Conservation (phyloP, 1,139 yeast species). For the Candida anutae region DNA sequence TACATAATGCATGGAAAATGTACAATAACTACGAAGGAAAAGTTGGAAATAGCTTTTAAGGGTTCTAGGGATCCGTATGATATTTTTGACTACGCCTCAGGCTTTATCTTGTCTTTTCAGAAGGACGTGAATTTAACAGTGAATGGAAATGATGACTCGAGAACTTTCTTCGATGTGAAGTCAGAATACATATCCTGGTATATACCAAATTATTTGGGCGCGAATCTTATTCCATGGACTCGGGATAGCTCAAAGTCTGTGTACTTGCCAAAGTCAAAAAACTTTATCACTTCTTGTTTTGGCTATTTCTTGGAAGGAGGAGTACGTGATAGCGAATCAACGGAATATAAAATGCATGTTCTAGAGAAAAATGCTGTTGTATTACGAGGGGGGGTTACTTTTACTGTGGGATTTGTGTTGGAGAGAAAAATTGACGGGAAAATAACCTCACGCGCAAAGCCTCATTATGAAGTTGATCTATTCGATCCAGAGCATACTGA, state of each 20-base stretch:
- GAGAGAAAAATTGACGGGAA: slow-evolving; percentile 36
- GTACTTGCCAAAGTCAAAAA: slow-evolving; percentile 36
- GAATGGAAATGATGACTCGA: slow-evolving; percentile 33
- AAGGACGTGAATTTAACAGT: slow-evolving; percentile 34
- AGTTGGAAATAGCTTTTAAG: slow-evolving; percentile 47
- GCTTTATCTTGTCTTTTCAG: slow-evolving; percentile 33
- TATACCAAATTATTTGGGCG: slow-evolving; percentile 55
- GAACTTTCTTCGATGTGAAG: slow-evolving; percentile 27
- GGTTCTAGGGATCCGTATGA: slow-evolving; percentile 42
- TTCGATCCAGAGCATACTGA: slow-evolving; percentile 55
- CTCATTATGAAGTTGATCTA: slow-evolving; percentile 65
- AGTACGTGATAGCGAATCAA: slow-evolving; percentile 4
- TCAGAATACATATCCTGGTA: slow-evolving; percentile 36
- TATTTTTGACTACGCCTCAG: slow-evolving; percentile 29
- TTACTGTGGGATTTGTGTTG: slow-evolving; percentile 52
- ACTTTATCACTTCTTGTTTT: slow-evolving; percentile 40
- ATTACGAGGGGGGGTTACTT: slow-evolving; percentile 53
- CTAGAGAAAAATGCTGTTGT: slow-evolving; percentile 49
- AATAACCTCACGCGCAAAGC: slow-evolving; percentile 48
- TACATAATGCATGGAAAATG: slow-evolving; percentile 43
- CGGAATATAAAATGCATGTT: slow-evolving; percentile 8
- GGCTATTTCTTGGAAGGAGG: slow-evolving; percentile 41
- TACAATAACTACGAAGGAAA: slow-evolving; percentile 24
- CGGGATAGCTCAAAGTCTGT: slow-evolving; percentile 37
- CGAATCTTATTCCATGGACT: slow-evolving; percentile 56